Evolutionary conservation across 176 grass and related monocot species (phyloP).

Genomic region (Rhynchospora tenuis): DNA sequence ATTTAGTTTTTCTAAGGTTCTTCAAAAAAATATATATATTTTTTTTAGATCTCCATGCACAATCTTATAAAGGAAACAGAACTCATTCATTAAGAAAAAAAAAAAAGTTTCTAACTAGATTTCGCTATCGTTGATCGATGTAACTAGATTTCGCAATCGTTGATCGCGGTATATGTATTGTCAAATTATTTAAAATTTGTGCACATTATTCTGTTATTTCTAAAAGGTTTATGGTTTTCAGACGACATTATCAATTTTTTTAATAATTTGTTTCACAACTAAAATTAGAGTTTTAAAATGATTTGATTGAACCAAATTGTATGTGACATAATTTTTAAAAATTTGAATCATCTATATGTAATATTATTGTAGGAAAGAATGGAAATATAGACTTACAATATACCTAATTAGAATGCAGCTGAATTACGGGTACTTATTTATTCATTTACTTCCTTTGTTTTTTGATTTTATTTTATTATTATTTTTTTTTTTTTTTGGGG

Average conservation of each 20-base stretch:
- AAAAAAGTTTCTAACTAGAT: not conserved
- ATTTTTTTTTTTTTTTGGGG: not conserved
- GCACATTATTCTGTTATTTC: not conserved
- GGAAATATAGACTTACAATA: not conserved
- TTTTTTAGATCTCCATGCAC: not conserved
- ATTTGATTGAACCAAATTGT: not conserved
- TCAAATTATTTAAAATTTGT: not conserved
- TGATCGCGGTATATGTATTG: not conserved
- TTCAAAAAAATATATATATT: no score
- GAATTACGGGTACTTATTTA: not conserved
- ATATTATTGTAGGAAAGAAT: not conserved
- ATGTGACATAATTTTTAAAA: not conserved
- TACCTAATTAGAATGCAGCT: not conserved
- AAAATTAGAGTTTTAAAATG: not conserved
- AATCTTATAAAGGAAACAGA: not conserved
- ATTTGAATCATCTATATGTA: not conserved
- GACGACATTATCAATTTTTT: not conserved
- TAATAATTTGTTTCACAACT: not conserved
- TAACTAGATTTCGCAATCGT: not conserved
- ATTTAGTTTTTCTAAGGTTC: not conserved
- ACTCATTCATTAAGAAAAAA: not conserved
- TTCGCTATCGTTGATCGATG: not conserved
- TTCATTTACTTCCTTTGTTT: no score
- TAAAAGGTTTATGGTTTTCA: not conserved
- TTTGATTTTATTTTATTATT: not conserved